Percentiles rank a stretch among this genome's conserved stretches.
phyloP scores from a whole-genome alignment of 2,329 filamentous ascomycete genomes.

The Xylariales sp. region DNA sequence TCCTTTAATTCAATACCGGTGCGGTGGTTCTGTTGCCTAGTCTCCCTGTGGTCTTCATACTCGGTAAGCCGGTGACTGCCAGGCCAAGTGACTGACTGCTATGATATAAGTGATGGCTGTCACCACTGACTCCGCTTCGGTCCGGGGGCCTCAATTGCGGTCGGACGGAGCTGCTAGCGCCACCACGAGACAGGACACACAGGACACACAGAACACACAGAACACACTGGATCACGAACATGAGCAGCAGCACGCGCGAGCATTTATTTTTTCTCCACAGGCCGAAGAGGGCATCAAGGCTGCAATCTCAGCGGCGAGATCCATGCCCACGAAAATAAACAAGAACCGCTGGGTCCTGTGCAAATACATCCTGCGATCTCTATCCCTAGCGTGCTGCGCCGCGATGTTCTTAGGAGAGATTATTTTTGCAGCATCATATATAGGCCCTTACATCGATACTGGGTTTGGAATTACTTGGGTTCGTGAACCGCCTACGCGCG shows the following conservation, averaged over 20 bases:
- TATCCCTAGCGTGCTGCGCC: not conserved
- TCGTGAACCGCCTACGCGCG: too few species aligned
- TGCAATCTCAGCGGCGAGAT: not conserved
- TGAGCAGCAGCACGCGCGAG: too few species aligned
- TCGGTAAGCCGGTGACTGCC: too few species aligned
- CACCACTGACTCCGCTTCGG: too few species aligned
- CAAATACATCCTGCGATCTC: constrained; percentile 1
- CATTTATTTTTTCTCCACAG: not conserved
- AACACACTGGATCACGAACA: not conserved
- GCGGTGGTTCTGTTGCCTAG: too few species aligned
- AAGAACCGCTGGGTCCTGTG: not conserved
- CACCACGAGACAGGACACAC: too few species aligned
- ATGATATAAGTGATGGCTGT: too few species aligned
- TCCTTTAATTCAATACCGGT: too few species aligned
- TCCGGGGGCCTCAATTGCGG: too few species aligned
- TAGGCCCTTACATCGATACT: not conserved
- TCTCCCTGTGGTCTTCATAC: too few species aligned
- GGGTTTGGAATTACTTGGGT: constrained; percentile 1
- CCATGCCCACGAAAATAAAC: not conserved
- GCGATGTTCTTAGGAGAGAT: constrained; percentile 1
- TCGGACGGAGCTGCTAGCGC: too few species aligned
- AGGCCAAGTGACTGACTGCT: too few species aligned
- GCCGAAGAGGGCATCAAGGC: constrained; percentile 6
- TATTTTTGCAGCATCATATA: not conserved
- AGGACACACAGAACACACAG: not conserved